Conservation (phyloP, 352 stramenopile genomes). For the Phytopythium litorale region DNA sequence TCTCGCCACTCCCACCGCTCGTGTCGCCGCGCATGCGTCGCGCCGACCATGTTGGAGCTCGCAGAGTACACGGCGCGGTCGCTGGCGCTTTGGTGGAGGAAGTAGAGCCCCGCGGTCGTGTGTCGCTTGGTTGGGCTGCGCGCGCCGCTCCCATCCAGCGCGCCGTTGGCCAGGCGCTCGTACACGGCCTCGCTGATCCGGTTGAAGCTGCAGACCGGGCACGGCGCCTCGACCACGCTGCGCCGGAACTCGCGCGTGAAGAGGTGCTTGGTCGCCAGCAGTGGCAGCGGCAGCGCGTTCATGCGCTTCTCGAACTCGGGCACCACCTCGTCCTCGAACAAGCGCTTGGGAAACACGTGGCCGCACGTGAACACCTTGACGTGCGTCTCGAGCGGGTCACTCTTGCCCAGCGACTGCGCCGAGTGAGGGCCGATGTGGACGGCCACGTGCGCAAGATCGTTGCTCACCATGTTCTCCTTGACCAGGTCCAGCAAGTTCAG, state of each 20-base stretch:
- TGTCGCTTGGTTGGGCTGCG: not conserved
- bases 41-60: not conserved
- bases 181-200: conserved; percentile 64
- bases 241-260: conserved; percentile 66
- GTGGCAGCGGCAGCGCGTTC: conserved; percentile 46
- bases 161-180: conserved; percentile 16
- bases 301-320: conserved; percentile 82
- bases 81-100: conserved; percentile 44
- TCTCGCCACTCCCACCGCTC: conserved; percentile 49
- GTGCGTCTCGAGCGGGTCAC: conserved; percentile 82
- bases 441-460: conserved; percentile 46
- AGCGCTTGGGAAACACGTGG: conserved; percentile 79
- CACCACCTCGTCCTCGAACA: conserved; percentile 84
- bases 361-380: conserved; percentile 83
- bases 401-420: conserved; percentile 65
- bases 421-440: conserved; percentile 65
- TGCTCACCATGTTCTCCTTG: conserved; percentile 73
- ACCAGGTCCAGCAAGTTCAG: conserved; percentile 53
- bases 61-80: conserved; percentile 23
- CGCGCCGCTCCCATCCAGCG: conserved; percentile 1
- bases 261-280: conserved; percentile 64
- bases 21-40: conserved; percentile 17
- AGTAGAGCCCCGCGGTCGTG: conserved; percentile 33
- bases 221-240: conserved; percentile 61
- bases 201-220: conserved; percentile 79